These are phyloP conservation scores for Fusarium citri DNA, from an alignment of 2,329 filamentous ascomycete genomes.

Conservation along the genomic window DNA sequence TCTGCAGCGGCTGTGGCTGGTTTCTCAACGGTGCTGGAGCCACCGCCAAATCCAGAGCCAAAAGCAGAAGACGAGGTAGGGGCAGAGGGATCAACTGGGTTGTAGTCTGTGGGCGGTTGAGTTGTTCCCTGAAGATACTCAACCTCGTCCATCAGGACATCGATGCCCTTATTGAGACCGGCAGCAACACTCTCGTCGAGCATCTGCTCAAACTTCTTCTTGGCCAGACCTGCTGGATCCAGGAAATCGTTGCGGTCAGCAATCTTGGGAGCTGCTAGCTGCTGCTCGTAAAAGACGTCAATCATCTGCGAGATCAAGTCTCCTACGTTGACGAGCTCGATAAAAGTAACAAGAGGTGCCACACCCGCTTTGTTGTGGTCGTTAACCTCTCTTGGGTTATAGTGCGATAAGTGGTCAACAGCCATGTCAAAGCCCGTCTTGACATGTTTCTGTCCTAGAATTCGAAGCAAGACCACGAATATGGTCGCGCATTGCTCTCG, in stretches of 20 bases:
- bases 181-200: slow-evolving; percentile 96
- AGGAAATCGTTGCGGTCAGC: slow-evolving; percentile 95
- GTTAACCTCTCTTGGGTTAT: slow-evolving; percentile 86
- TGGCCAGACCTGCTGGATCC: slow-evolving; percentile 89
- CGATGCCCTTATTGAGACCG: slow-evolving; percentile 96
- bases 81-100: slow-evolving; percentile 65
- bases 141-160: slow-evolving; percentile 98
- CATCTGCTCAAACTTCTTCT: slow-evolving; percentile 99
- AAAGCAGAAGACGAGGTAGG: slow-evolving; percentile 34
- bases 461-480: slow-evolving; percentile 85
- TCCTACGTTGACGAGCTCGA: slow-evolving; percentile 97
- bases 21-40: slow-evolving; percentile 37
- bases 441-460: slow-evolving; percentile 87
- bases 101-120: slow-evolving; percentile 89
- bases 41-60: slow-evolving; percentile 24
- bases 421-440: slow-evolving; percentile 95
- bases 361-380: slow-evolving; percentile 79
- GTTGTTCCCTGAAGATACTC: slow-evolving; percentile 93
- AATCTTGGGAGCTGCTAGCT: slow-evolving; percentile 83
- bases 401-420: slow-evolving; percentile 88
- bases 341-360: slow-evolving; percentile 91
- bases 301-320: slow-evolving; percentile 99
- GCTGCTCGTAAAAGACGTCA: slow-evolving; percentile 97
- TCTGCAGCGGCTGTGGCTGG: slow-evolving; percentile 51
- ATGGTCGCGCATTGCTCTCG: slow-evolving; percentile 90